Evolutionary conservation across 495 filamentous ascomycete genomes (phyloP).

Genomic region (Talaromyces stipitatus): DNA sequence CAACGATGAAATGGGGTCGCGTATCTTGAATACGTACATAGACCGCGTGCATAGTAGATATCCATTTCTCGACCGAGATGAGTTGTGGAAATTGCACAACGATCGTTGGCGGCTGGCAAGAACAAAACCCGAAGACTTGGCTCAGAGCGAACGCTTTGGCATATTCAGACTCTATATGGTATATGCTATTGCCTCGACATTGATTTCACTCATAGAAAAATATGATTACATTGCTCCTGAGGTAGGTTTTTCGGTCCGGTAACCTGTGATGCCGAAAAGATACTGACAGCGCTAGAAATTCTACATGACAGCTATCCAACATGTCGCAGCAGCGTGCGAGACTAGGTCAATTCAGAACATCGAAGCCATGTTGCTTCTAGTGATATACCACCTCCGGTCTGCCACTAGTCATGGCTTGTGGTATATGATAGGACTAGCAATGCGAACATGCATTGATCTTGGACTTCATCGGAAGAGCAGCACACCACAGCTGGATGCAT

Average conservation of each 20-base stretch:
- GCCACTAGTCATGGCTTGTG: conserved; percentile 46
- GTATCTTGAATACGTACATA: conserved; percentile 40
- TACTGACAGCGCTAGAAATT: conserved; percentile 23
- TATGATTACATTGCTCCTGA: conserved; percentile 39
- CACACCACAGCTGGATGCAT: conserved; percentile 36
- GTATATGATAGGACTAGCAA: conserved; percentile 51
- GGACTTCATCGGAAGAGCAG: conserved; percentile 44
- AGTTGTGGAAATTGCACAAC: conserved; percentile 37
- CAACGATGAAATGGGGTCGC: conserved; percentile 38
- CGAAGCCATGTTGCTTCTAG: conserved; percentile 47
- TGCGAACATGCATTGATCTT: conserved; percentile 47
- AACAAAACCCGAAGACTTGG: conserved; percentile 31
- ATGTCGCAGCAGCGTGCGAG: conserved; percentile 43
- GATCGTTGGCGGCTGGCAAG: conserved; percentile 35
- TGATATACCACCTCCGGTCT: conserved; percentile 45
- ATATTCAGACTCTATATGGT: conserved; percentile 46
- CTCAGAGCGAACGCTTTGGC: conserved; percentile 34
- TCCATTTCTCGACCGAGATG: conserved; percentile 40
- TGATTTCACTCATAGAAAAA: conserved; percentile 40
- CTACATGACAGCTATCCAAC: conserved; percentile 42
- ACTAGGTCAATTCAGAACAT: conserved; percentile 45
- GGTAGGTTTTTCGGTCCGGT: conserved; percentile 13
- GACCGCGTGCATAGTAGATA: conserved; percentile 39
- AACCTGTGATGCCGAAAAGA: not conserved
- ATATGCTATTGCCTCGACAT: conserved; percentile 45